Percentiles rank a stretch among this genome's conserved stretches.
Evolutionary conservation across 225 moss, liverwort and hornwort species (phyloP).

Genomic region (Neckera pumila): DNA sequence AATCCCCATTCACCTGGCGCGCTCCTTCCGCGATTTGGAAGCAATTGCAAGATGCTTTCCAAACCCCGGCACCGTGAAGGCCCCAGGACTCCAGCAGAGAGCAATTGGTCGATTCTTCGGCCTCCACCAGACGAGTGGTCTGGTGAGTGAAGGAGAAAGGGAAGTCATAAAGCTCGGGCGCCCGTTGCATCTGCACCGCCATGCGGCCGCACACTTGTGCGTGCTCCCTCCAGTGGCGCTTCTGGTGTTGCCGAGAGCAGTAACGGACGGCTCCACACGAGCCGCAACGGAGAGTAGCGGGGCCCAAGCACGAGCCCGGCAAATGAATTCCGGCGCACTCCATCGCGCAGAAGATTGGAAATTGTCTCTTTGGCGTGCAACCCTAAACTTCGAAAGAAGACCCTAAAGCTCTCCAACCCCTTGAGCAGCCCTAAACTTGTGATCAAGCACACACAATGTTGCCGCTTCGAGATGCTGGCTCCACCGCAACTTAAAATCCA

Average conservation of each 20-base stretch:
- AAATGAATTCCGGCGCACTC: slow-evolving; percentile 42
- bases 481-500: not conserved
- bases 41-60: slow-evolving; percentile 65
- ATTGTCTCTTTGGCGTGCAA: not conserved
- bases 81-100: slow-evolving; percentile 40
- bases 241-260: slow-evolving; percentile 76
- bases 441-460: not conserved
- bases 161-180: slow-evolving; percentile 52
- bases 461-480: not conserved
- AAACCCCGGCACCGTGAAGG: slow-evolving; percentile 56
- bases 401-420: not conserved
- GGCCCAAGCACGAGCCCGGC: slow-evolving; percentile 45
- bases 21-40: not conserved
- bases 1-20: slow-evolving; percentile 10
- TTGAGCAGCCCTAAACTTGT: not conserved
- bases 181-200: slow-evolving; percentile 73
- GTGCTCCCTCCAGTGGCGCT: slow-evolving; percentile 76
- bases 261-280: slow-evolving; percentile 74
- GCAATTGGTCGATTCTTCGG: slow-evolving; percentile 28
- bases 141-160: slow-evolving; percentile 58
- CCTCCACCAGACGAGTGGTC: slow-evolving; percentile 29
- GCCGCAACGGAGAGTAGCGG: slow-evolving; percentile 59
- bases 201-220: slow-evolving; percentile 50
- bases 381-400: not conserved
- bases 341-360: not conserved